Percentiles rank a stretch among this genome's conserved stretches.
These are phyloP conservation scores for Rhododendron vialii DNA, from an alignment of 148 eudicot species.

Conservation along the genomic window DNA sequence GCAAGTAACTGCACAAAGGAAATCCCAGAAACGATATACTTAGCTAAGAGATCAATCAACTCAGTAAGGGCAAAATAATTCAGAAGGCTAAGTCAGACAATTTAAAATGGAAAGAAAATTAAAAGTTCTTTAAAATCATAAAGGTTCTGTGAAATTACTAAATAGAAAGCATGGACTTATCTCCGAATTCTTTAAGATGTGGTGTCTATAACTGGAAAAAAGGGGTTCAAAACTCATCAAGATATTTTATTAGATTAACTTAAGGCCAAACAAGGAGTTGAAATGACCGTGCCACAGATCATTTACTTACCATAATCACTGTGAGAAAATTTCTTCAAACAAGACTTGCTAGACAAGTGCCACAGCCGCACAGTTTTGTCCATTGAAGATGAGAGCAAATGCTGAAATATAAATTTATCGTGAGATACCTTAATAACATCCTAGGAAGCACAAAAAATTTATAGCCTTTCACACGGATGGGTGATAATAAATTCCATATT, in stretches of 20 bases:
- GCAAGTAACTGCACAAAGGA: not conserved
- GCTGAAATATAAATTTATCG: conserved; percentile 46
- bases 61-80: not conserved
- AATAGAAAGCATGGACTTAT: not conserved
- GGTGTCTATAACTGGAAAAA: not conserved
- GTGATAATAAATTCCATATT: not conserved
- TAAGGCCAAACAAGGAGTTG: conserved; percentile 2
- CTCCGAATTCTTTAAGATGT: not conserved
- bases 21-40: not conserved
- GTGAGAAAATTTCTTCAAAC: conserved; percentile 93
- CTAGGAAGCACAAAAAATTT: not conserved
- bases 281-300: not conserved
- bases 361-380: conserved; percentile 97
- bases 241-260: not conserved
- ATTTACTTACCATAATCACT: conserved; percentile 85
- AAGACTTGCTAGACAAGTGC: conserved; percentile 78
- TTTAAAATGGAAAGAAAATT: not conserved
- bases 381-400: conserved; percentile 96
- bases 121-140: not conserved
- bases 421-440: conserved; percentile 11
- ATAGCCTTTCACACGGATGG: not conserved
- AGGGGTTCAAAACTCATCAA: conserved; percentile 6
- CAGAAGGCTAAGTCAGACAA: not conserved
- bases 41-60: not conserved
- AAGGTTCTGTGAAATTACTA: not conserved